These are phyloP conservation scores for Hyphopichia khmerensis DNA, from an alignment of 1,139 yeast genomes.

Conservation along the genomic window DNA sequence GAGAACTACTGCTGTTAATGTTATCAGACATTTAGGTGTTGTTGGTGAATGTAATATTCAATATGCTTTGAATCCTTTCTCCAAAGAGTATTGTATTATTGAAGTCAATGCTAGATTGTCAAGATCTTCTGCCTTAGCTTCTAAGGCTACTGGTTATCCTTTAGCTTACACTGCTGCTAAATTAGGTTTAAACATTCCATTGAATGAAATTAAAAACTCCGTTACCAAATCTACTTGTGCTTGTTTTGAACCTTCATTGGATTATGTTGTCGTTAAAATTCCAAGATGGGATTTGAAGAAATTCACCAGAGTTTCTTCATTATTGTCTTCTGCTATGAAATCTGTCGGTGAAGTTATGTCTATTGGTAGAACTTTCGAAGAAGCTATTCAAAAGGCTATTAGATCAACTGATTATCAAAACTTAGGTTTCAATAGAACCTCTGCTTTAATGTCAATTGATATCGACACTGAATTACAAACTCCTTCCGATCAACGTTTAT, in stretches of 20 bases:
- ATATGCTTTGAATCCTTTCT: slow-evolving; percentile 94
- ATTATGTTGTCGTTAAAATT: slow-evolving; percentile 93
- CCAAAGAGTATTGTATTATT: slow-evolving; percentile 91
- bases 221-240: slow-evolving; percentile 96
- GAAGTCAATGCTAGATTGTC: slow-evolving; percentile 98
- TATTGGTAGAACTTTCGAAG: slow-evolving; percentile 96
- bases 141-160: slow-evolving; percentile 98
- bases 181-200: slow-evolving; percentile 89
- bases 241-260: slow-evolving; percentile 94
- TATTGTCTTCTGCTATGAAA: slow-evolving; percentile 92
- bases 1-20: slow-evolving; percentile 94
- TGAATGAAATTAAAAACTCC: slow-evolving; percentile 94
- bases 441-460: slow-evolving; percentile 83
- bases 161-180: slow-evolving; percentile 98
- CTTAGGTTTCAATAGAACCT: slow-evolving; percentile 88
- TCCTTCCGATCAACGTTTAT: slow-evolving; percentile 94
- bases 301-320: slow-evolving; percentile 87
- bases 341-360: slow-evolving; percentile 99
- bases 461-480: slow-evolving; percentile 89
- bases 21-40: slow-evolving; percentile 96
- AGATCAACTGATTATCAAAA: slow-evolving; percentile 95
- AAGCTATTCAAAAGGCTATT: slow-evolving; percentile 95
- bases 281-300: slow-evolving; percentile 98
- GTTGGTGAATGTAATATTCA: slow-evolving; percentile 99
- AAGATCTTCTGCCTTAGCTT: slow-evolving; percentile 95